A percentile compares a stretch with the other conserved stretches of the same genome.
Evolutionary conservation across 2,329 filamentous ascomycete genomes (phyloP).

Genomic region (Pyrenochaeta sp.): DNA sequence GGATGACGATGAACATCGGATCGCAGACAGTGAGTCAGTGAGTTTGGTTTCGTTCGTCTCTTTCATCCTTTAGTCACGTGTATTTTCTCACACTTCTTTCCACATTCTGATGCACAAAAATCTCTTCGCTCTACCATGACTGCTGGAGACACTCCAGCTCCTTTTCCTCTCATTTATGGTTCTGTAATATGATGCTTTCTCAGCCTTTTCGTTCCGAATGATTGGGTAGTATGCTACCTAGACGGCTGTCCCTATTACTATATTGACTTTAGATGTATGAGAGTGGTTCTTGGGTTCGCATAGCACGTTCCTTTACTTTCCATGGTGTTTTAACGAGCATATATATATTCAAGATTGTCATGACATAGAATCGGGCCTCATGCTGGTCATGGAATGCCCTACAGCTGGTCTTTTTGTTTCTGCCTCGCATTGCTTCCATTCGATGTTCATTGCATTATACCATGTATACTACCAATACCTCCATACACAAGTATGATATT

Average conservation of each 20-base stretch:
- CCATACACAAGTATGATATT: too few relatives aligned
- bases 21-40: background rate
- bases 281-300: background rate
- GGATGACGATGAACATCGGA: conserved; percentile 26
- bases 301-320: background rate
- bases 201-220: background rate
- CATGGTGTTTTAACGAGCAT: too few relatives aligned
- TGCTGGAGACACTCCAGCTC: too few relatives aligned
- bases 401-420: background rate
- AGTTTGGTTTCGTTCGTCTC: background rate
- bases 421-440: background rate
- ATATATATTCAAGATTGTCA: background rate
- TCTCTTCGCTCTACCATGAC: background rate
- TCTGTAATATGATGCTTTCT: background rate
- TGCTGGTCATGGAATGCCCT: background rate
- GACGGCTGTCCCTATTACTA: background rate
- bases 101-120: background rate
- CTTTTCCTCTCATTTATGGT: background rate
- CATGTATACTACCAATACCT: background rate
- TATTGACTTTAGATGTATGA: background rate
- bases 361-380: background rate
- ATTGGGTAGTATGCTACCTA: background rate
- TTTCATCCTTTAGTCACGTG: too few relatives aligned
- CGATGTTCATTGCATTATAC: background rate
- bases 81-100: background rate